phyloP scores from a whole-genome alignment of 257 asterid genomes.

The Solanum piurae region DNA sequence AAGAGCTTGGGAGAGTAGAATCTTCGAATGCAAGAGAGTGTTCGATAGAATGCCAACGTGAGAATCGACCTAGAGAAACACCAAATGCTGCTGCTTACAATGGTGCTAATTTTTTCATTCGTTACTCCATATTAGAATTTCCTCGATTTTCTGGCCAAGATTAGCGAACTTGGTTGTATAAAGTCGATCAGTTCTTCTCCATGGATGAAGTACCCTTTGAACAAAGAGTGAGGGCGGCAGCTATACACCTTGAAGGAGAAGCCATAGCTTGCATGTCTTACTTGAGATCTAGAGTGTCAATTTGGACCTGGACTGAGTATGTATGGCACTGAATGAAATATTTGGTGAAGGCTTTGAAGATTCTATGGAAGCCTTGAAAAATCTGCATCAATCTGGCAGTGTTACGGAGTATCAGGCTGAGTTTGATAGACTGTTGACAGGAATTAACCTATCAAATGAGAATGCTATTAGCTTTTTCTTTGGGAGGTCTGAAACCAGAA shows the following conservation, averaged over 20 bases:
- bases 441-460: neutral
- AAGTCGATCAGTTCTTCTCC: neutral
- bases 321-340: neutral
- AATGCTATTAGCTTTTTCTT: neutral
- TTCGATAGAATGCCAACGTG: neutral
- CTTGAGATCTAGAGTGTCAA: neutral
- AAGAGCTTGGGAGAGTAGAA: neutral
- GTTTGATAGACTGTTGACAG: neutral
- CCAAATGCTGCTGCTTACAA: neutral
- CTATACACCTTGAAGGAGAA: neutral
- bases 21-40: neutral
- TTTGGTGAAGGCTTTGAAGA: neutral
- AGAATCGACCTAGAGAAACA: neutral
- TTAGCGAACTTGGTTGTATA: neutral
- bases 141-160: neutral
- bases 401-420: neutral
- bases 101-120: neutral
- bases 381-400: neutral
- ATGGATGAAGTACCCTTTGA: neutral
- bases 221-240: neutral
- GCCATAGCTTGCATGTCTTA: neutral
- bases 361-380: neutral
- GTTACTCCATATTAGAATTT: neutral
- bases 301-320: neutral
- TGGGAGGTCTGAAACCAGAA: neutral